Percentiles rank a stretch among this genome's conserved stretches.
These are phyloP conservation scores for Coprinellus micaceus DNA, from an alignment of 768 basidiomycete species.

Conservation along the genomic window DNA sequence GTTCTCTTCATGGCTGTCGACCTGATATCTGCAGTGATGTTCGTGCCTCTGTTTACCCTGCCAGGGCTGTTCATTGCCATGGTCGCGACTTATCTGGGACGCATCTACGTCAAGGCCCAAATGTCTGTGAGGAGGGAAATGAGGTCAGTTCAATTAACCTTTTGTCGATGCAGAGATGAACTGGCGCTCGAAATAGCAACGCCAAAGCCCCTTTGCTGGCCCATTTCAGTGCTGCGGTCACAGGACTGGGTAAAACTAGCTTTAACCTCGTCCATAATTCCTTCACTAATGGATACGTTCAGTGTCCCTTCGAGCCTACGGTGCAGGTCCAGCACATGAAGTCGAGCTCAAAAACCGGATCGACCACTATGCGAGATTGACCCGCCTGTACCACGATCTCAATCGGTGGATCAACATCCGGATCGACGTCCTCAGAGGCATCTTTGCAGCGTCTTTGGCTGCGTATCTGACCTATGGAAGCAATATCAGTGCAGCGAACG, in stretches of 20 bases:
- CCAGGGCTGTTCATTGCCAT: constrained; percentile 40
- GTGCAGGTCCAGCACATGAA: constrained; percentile 51
- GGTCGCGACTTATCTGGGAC: constrained; percentile 41
- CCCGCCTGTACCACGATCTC: constrained; percentile 51
- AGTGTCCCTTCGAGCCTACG: constrained; percentile 68
- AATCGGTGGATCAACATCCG: constrained; percentile 49
- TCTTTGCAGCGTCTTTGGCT: constrained; percentile 54
- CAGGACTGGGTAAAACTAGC: constrained; percentile 45
- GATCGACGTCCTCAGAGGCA: constrained; percentile 53
- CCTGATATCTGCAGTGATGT: constrained; percentile 40
- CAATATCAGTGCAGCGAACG: constrained; percentile 33
- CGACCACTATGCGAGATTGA: constrained; percentile 46
- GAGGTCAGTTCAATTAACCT: constrained; percentile 27
- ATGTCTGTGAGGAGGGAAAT: constrained; percentile 47
- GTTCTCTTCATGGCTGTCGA: constrained; percentile 37
- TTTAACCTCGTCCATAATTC: neutral
- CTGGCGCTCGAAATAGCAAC: constrained; percentile 15
- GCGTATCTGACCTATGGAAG: constrained; percentile 47
- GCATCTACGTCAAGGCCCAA: constrained; percentile 44
- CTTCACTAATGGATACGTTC: neutral
- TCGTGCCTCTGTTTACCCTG: constrained; percentile 44
- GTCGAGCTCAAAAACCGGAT: constrained; percentile 46
- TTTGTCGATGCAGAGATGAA: constrained; percentile 16
- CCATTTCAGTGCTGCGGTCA: constrained; percentile 45
- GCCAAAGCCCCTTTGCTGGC: constrained; percentile 37